These are phyloP conservation scores for Mangifera indica DNA, from an alignment of 345 rosid genomes.

Conservation along the genomic window DNA sequence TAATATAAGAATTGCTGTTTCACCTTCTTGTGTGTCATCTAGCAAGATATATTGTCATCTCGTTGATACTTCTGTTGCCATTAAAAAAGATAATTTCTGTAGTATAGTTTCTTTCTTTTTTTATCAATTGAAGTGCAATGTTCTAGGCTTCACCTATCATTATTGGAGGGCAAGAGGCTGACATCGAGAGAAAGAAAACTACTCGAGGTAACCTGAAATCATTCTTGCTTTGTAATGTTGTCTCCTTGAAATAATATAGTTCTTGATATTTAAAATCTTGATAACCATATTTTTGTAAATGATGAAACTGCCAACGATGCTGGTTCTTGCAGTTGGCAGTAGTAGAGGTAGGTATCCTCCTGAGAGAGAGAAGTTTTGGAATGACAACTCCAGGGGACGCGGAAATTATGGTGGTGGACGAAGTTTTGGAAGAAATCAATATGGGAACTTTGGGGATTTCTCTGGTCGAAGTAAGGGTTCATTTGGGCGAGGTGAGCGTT, in stretches of 20 bases:
- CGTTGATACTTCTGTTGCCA: not conserved
- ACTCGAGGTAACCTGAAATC: constrained; percentile 52
- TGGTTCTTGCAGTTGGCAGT: constrained; percentile 30
- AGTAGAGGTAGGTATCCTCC: constrained; percentile 50
- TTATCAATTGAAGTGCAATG: not conserved
- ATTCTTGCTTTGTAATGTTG: not conserved
- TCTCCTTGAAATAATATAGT: constrained; percentile 20
- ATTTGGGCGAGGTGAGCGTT: constrained; percentile 24
- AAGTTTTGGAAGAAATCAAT: constrained; percentile 38
- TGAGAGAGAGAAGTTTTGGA: constrained; percentile 55
- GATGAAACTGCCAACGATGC: constrained; percentile 13
- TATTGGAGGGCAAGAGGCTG: constrained; percentile 56
- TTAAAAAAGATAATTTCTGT: not conserved
- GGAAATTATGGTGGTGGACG: constrained; percentile 38
- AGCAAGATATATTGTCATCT: not conserved
- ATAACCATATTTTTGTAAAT: not conserved
- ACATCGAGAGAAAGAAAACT: constrained; percentile 70
- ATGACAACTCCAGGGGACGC: constrained; percentile 47
- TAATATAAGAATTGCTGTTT: not conserved
- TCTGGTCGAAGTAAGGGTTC: constrained; percentile 44
- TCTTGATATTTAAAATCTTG: constrained; percentile 23
- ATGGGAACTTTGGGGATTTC: constrained; percentile 34
- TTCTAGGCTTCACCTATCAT: constrained; percentile 74
- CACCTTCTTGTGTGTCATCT: not conserved
- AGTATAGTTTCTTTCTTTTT: not conserved